Conservation (phyloP, 2,329 filamentous ascomycete species). For the Beauveria medogensis region DNA sequence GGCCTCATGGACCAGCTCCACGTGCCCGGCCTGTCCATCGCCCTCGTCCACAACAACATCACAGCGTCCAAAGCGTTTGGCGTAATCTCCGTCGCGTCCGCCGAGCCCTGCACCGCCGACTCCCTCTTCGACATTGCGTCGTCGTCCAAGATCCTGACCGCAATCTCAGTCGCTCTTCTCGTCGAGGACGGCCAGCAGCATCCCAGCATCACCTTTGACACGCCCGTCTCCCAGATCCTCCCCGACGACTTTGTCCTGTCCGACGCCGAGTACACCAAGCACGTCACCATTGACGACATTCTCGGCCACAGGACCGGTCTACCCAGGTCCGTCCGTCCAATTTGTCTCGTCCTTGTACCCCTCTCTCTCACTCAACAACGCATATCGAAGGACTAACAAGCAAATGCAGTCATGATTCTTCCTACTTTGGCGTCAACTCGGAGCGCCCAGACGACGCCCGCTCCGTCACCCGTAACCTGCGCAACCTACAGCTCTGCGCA, state of each 20-base stretch:
- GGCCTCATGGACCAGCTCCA: conserved; percentile 6
- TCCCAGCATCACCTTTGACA: conserved; percentile 1
- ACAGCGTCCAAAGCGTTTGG: background rate
- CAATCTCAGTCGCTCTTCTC: background rate
- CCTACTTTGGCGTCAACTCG: conserved; percentile 2
- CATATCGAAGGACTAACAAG: background rate
- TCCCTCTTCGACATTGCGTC: conserved; percentile 9
- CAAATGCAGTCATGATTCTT: background rate
- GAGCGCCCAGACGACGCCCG: conserved; percentile 1
- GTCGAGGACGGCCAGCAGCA: background rate
- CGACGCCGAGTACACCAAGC: conserved; percentile 7
- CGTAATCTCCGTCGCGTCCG: background rate
- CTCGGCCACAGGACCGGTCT: conserved; percentile 7
- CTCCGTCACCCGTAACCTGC: conserved; percentile 9
- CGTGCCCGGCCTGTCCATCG: conserved; percentile 3
- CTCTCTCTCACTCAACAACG: no score
- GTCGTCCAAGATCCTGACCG: conserved; percentile 8
- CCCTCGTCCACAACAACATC: background rate
- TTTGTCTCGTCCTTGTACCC: background rate
- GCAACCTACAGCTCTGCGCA: conserved; percentile 4
- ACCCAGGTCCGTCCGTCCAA: background rate
- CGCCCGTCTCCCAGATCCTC: conserved; percentile 1
- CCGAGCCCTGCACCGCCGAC: background rate
- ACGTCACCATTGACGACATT: conserved; percentile 9
- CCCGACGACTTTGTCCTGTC: conserved; percentile 8